Evolutionary conservation across 163 green algal genomes (phyloP).

Genomic region (Chlorella variabilis): DNA sequence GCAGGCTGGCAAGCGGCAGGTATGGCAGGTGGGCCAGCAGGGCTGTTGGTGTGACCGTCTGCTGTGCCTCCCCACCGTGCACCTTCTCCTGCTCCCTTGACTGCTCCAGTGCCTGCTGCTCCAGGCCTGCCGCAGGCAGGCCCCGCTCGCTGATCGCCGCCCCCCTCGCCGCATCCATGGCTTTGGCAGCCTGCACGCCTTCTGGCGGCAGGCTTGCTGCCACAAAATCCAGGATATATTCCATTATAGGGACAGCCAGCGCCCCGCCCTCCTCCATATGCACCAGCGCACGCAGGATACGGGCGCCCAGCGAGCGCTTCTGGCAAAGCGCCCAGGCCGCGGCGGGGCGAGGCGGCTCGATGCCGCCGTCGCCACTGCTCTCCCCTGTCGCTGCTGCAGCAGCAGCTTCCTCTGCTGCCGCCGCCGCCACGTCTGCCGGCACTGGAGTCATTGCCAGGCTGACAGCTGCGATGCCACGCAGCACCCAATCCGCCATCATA

Average conservation of each 20-base stretch:
- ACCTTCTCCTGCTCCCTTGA: background rate
- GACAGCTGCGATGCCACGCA: conserved; percentile 1
- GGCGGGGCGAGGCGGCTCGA: background rate
- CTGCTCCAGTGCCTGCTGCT: background rate
- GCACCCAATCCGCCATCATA: background rate
- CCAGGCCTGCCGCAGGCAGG: background rate
- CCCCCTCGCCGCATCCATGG: background rate
- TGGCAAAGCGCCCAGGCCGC: background rate
- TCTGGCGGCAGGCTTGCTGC: too few species aligned
- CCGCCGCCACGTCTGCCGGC: background rate
- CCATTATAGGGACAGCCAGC: background rate
- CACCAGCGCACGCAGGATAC: background rate
- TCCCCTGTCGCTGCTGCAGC: background rate
- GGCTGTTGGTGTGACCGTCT: background rate
- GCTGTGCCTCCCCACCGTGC: background rate
- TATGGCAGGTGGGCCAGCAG: background rate
- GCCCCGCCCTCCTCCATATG: background rate
- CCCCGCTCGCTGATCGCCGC: too few species aligned
- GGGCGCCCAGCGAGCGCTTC: background rate
- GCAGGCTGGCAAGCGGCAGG: background rate
- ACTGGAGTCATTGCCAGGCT: background rate
- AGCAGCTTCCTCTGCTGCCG: too few species aligned
- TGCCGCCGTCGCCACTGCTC: background rate
- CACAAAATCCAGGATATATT: background rate
- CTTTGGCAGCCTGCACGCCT: too few species aligned